phyloP scores from a whole-genome alignment of 129 eudicot species.

The Deinandra increscens region DNA sequence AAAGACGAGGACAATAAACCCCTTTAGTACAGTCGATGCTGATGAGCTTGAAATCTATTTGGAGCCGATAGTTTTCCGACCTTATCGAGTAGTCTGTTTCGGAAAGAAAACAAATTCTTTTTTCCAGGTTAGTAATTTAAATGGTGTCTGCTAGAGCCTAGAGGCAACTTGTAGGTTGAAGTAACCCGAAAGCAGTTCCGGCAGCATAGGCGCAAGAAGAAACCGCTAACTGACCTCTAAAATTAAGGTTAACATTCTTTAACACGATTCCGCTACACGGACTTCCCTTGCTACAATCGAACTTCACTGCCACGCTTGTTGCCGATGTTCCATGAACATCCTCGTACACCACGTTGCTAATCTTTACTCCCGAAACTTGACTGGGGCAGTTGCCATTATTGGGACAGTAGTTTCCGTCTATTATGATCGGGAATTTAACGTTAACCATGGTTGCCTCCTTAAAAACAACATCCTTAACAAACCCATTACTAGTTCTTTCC shows the following conservation, averaged over 20 bases:
- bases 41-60: constrained; percentile 22
- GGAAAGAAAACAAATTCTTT: too few species aligned
- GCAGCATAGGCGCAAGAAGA: constrained; percentile 42
- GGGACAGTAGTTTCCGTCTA: constrained; percentile 55
- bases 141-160: background rate
- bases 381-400: constrained; percentile 31
- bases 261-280: constrained; percentile 44
- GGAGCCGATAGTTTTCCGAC: too few species aligned
- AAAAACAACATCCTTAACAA: constrained; percentile 37
- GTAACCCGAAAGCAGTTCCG: constrained; percentile 33
- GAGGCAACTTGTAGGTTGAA: constrained; percentile 42
- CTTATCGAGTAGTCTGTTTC: too few species aligned
- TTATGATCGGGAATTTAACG: constrained; percentile 45
- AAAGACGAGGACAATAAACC: constrained; percentile 32
- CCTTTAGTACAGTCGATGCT: constrained; percentile 36
- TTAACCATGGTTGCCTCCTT: constrained; percentile 36
- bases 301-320: constrained; percentile 19
- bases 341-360: constrained; percentile 8
- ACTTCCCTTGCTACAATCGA: constrained; percentile 34
- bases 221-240: constrained; percentile 17
- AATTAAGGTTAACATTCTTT: constrained; percentile 31
- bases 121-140: background rate
- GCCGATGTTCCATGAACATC: constrained; percentile 22
- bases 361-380: constrained; percentile 23
- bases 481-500: constrained; percentile 42